A percentile compares a stretch with the other conserved stretches of the same genome.
Evolutionary conservation across 495 filamentous ascomycete genomes (phyloP).

Genomic region (Trichocladium uniseriatum): DNA sequence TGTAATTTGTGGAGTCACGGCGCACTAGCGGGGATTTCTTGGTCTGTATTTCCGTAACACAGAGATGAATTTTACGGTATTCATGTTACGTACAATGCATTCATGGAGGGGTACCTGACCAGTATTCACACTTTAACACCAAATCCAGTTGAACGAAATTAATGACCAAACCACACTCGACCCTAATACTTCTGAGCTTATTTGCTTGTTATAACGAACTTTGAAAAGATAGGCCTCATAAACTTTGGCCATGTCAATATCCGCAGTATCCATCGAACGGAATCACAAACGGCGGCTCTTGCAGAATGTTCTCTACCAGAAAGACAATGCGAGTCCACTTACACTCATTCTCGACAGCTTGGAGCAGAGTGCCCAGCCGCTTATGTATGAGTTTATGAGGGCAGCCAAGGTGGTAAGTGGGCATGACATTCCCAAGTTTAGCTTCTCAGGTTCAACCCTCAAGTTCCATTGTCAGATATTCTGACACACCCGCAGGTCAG

Average conservation of each 20-base stretch:
- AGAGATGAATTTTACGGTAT: too few relatives aligned
- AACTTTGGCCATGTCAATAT: neutral
- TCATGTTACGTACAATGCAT: too few relatives aligned
- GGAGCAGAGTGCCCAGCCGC: slow-evolving; percentile 66
- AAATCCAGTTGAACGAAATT: too few relatives aligned
- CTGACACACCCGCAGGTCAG: slow-evolving; percentile 28
- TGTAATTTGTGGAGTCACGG: neutral
- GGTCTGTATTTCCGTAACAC: too few relatives aligned
- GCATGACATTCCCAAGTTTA: too few relatives aligned
- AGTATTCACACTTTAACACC: neutral
- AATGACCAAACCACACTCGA: too few relatives aligned
- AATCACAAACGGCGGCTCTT: slow-evolving; percentile 82
- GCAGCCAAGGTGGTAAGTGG: slow-evolving; percentile 50
- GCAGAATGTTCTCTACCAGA: slow-evolving; percentile 67
- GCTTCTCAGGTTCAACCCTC: too few relatives aligned
- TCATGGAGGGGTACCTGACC: too few relatives aligned
- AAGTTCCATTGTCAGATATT: neutral
- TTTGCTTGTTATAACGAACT: too few relatives aligned
- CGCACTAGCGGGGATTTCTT: too few relatives aligned
- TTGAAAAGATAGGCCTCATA: too few relatives aligned
- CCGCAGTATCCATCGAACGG: slow-evolving; percentile 31
- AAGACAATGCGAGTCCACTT: slow-evolving; percentile 75
- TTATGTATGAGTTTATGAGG: slow-evolving; percentile 63
- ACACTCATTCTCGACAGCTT: slow-evolving; percentile 77
- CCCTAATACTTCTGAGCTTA: too few relatives aligned